Percentiles rank a stretch among this genome's conserved stretches.
phyloP scores from a whole-genome alignment of 495 filamentous ascomycete species.

The Aspergillus sclerotiicarbonarius region DNA sequence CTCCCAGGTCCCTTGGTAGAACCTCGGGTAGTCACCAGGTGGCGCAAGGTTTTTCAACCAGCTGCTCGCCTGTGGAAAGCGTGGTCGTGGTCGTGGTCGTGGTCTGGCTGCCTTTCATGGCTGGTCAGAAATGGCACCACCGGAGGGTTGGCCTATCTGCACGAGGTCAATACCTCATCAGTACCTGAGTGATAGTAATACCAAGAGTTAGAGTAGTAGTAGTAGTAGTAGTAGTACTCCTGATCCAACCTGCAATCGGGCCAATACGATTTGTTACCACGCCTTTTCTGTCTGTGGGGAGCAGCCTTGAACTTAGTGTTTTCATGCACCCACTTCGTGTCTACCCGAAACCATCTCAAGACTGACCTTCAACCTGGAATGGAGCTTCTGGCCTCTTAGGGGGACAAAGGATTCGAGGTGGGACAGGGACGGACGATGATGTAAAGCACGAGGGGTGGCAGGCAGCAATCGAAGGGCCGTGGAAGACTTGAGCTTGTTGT shows the following conservation, averaged over 20 bases:
- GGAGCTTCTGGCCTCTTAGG: neutral
- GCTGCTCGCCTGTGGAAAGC: too few species aligned
- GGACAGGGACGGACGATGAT: neutral
- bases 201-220: neutral
- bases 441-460: neutral
- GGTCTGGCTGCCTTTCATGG: neutral
- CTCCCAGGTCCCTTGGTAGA: neutral
- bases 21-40: too few species aligned
- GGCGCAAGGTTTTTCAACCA: too few species aligned
- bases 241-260: neutral
- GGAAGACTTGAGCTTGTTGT: neutral
- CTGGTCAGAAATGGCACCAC: neutral
- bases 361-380: neutral
- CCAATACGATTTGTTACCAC: neutral
- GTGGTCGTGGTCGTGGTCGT: too few species aligned
- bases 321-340: constrained; percentile 18
- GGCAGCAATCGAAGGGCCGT: neutral
- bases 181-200: neutral
- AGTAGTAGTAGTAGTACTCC: neutral
- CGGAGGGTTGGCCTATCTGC: neutral
- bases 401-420: neutral
- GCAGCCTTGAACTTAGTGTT: constrained; percentile 16
- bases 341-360: constrained; percentile 22
- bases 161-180: neutral
- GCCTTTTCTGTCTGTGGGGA: constrained; percentile 14